Base-by-base conservation (phyloP, 306 rosid genomes). In the Benincasa hispida region DNA sequence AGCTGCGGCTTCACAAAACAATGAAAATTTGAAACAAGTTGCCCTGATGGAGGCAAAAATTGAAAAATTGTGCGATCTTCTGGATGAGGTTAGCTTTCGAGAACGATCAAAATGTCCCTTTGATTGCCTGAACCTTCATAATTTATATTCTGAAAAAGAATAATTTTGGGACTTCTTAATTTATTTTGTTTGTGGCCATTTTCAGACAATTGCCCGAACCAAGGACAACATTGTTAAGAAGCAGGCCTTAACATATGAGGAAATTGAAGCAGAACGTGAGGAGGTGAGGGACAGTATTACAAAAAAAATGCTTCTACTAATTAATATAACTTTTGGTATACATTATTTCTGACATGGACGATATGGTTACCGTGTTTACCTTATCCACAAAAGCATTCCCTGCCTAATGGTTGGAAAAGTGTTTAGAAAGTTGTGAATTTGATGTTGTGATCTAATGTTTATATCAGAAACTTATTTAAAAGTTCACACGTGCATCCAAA, bases 201-300 rank as follows among this genome's bases (percentile, higher is more conserved):
- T 80, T 66, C 88, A 94, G 98, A 86, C 93, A 30, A 90, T 94
- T 81, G 85, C 61, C 14, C 85, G 91, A 80, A 94, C 98, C 59
- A 94, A 87, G 80, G 98, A 94, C 85, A 94, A 94, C 79, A 72
- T 94, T 76, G 88, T 91, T 68, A 94, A 94, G 93, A 94, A 92
- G 86, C 98, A 94, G 81, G 95, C 98, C 59, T 80, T 94, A 82
- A 94, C 97, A 2, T 94, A 94, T 39, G 98, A 87, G 82, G 98
- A 94, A 88, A 91, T 94, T 86, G 97, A 85, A 81, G 98, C 94
- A 81, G 98, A 94, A 76, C 97, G 93, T 47, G 93, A 89, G 85
- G 98, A 94, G 88, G 98, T 91, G 84, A 89, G 90, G 55, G 19
- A 70, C 73, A 35, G 67, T 47, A 22, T 24, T 22, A 41, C 47